A percentile compares a stretch with the other conserved stretches of the same genome.
Evolutionary conservation across 352 stramenopile genomes (phyloP).

Genomic region (Phytopythium oedochilum): DNA sequence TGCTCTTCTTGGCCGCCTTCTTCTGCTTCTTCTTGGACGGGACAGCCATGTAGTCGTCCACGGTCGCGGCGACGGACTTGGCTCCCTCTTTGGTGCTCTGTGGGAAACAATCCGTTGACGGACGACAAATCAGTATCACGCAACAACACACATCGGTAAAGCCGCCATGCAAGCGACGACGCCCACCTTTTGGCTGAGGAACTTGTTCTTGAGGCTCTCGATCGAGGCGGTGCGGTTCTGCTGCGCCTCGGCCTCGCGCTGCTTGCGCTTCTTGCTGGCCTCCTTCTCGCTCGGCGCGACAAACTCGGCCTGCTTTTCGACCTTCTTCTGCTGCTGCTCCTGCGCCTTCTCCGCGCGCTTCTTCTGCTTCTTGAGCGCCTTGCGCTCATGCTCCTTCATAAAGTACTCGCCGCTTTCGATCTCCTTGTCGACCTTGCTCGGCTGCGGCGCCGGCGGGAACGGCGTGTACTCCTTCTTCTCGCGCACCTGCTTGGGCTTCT

Average conservation of each 20-base stretch:
- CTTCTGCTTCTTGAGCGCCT: constrained; percentile 89
- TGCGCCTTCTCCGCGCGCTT: constrained; percentile 71
- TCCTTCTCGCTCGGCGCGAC: constrained; percentile 78
- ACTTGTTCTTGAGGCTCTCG: constrained; percentile 78
- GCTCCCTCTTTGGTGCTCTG: constrained; percentile 35
- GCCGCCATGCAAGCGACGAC: background rate
- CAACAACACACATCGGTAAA: background rate
- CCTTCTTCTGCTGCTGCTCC: constrained; percentile 62
- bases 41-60: constrained; percentile 67
- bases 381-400: constrained; percentile 94
- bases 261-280: constrained; percentile 72
- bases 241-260: constrained; percentile 45
- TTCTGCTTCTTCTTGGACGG: constrained; percentile 48
- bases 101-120: background rate
- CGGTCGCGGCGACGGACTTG: constrained; percentile 20
- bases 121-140: background rate
- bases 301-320: constrained; percentile 68
- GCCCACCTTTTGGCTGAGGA: constrained; percentile 68
- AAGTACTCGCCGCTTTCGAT: constrained; percentile 99
- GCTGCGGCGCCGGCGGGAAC: constrained; percentile 95
- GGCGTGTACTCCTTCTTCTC: constrained; percentile 98
- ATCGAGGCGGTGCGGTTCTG: constrained; percentile 53
- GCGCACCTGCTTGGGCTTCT: constrained; percentile 88
- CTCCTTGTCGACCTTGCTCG: constrained; percentile 98
- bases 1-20: constrained; percentile 42